Evolutionary conservation across 2,329 filamentous ascomycete species (phyloP), one percentile per base, ranked within the genome.

Genomic region (Biscogniauxia sp.): DNA sequence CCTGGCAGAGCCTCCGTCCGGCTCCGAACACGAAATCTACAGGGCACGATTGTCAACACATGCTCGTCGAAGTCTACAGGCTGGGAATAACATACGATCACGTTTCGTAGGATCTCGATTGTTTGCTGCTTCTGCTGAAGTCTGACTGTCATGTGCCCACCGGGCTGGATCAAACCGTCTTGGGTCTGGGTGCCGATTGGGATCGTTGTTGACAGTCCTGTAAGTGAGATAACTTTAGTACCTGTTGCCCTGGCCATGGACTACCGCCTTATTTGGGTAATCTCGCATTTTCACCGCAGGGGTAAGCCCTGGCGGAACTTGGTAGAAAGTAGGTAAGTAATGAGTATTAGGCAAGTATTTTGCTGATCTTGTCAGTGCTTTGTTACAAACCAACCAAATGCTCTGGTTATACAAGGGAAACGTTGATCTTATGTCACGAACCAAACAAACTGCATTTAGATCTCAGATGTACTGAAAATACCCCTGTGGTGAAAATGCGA

Each of bases 1-100:
- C 85, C 1, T 80, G 84, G 66, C 85, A 88, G 37, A 86, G 77
- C 1, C 70, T 67, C 9, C 70, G 63, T 4, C 70, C 70, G 2
- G 69, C 67, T 2, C 70, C 70, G 41, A 71, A 73, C n/a, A 63
- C 53, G 26, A 67, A 73, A 26, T 73, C 37, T 45, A n/a, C n/a
- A n/a, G 15, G 68, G n/a, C 6, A 11, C 4, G 15, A 45, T 17
- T 3, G 37, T 45, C 37, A 45, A 17, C 17, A 17, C 53, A 61
- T 68, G 1, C 56, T 84, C 1, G 80, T 82, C 66, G 84, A 87
- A 37, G 85, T 77, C 5, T 67, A 61, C 15, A 66, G 63, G 65
- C 61, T 1, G 65, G 66, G 28, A 67, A 69, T 13, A 64, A 25
- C 50, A 64, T 69, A 52, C 70, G 70, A 28, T 73, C 71, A 1